Conservation (phyloP, 805 yeast genomes). For the Aciculoconidium aculeatum region DNA sequence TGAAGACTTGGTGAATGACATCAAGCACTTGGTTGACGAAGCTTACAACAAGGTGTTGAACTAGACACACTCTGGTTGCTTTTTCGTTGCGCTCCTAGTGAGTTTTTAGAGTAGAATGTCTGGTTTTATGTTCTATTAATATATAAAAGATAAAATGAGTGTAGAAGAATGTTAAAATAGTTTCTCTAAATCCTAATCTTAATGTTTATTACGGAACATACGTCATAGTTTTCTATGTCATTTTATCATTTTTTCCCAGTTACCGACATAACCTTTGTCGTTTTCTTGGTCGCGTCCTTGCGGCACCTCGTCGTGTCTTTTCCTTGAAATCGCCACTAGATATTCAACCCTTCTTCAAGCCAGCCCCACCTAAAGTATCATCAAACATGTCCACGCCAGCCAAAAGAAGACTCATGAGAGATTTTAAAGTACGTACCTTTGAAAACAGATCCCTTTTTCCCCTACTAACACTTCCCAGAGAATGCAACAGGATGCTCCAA, state of each 20-base stretch:
- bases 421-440: constrained; percentile 63
- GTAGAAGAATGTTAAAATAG: too few relatives aligned
- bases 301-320: too few relatives aligned
- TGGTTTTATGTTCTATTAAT: constrained; percentile 1
- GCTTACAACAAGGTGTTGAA: constrained; percentile 14
- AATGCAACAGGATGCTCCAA: constrained; percentile 97
- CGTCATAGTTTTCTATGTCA: too few relatives aligned
- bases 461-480: constrained; percentile 42
- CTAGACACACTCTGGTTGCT: neutral
- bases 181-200: too few relatives aligned
- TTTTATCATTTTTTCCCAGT: too few relatives aligned
- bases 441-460: neutral
- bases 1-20: constrained; percentile 16
- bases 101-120: neutral
- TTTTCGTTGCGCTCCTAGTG: neutral
- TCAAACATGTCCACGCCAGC: constrained; percentile 89
- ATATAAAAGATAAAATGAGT: too few relatives aligned
- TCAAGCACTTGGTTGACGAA: constrained; percentile 22
- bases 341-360: neutral
- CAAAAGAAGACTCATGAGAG: constrained; percentile 98
- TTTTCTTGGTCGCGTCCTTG: too few relatives aligned
- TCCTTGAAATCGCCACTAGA: too few relatives aligned
- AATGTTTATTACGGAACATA: too few relatives aligned
- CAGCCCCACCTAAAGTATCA: constrained; percentile 1
- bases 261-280: too few relatives aligned